Evolutionary conservation across 2,329 filamentous ascomycete genomes (phyloP), one percentile per base, ranked within the genome.

Genomic region (Xylaria sp.): DNA sequence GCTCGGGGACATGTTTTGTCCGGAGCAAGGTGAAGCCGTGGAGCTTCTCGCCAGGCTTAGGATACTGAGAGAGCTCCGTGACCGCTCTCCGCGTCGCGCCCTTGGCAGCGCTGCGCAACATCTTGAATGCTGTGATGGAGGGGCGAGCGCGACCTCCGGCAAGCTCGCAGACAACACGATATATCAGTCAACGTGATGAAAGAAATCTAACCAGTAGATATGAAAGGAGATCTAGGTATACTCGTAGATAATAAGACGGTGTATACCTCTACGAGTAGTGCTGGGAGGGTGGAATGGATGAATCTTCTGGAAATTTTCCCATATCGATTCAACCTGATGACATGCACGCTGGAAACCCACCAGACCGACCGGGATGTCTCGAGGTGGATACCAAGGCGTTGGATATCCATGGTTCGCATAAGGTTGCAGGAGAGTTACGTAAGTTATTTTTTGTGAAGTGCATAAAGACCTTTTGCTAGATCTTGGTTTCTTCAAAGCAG

Each of bases 1-100:
- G 83, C 78, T 99, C 94, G 0, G 92, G 91, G 1, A 99, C 90
- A 76, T 96, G 90, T 77, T 97, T 96, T 62, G 89, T 85, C 62
- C 93, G 86, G 70, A 92, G 80, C 57, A 99, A 79, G 0, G 92
- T 97, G 77, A 99, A 99, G 70, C 94, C 94, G 74, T 97, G 90
- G 47, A 97, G 83, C 76, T 90, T 88, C 71, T 93, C 88, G 71
- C 94, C 94, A 1, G 89, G 83, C 63, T 85, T 86, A 4, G 92
- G 92, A 67, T 89, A 89, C 68, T 83, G 84, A 56, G 87, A 83
- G 65, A 94, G 80, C 71, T 91, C 88, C 16, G 90, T 91, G 52
- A 93, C 85, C 54, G 90, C 88, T 67, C 79, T 83, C 68, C 78
- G 80, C 54, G 80, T 78, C 55, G 78, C 76, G 50, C 74, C 70